Evolutionary conservation across 2,329 filamentous ascomycete species (phyloP).

Genomic region (Thielaviopsis euricoi): DNA sequence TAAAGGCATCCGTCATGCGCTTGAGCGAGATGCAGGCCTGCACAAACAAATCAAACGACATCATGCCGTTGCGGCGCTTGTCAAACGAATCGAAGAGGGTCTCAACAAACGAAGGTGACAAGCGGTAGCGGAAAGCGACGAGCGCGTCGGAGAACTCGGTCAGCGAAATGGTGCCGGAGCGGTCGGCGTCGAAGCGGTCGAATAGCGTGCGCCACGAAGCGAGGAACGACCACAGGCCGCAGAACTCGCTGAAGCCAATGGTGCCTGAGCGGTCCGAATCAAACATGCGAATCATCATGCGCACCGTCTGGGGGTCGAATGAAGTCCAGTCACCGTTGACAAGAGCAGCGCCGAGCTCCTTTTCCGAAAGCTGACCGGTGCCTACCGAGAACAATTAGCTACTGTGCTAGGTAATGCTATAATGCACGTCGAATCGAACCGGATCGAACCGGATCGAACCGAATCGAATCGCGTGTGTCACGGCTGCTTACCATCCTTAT

Average conservation of each 20-base stretch:
- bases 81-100: constrained; percentile 83
- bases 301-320: constrained; percentile 85
- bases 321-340: constrained; percentile 94
- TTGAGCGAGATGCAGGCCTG: constrained; percentile 94
- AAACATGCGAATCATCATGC: constrained; percentile 99
- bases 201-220: constrained; percentile 89
- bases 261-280: constrained; percentile 77
- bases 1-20: constrained; percentile 98
- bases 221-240: constrained; percentile 88
- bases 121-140: constrained; percentile 80
- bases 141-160: constrained; percentile 81
- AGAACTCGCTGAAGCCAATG: constrained; percentile 92
- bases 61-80: constrained; percentile 50
- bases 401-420: no score
- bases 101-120: constrained; percentile 69
- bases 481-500: constrained; percentile 50
- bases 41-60: constrained; percentile 93
- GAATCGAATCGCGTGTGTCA: background rate
- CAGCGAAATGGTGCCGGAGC: constrained; percentile 70
- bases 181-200: constrained; percentile 84
- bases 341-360: constrained; percentile 73
- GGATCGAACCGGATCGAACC: no score
- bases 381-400: constrained; percentile 23
- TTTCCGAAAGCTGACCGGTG: constrained; percentile 68
- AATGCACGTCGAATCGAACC: no score